Evolutionary conservation across 805 yeast species (phyloP).

Genomic region (Wickerhamomyces strasburgensis): DNA sequence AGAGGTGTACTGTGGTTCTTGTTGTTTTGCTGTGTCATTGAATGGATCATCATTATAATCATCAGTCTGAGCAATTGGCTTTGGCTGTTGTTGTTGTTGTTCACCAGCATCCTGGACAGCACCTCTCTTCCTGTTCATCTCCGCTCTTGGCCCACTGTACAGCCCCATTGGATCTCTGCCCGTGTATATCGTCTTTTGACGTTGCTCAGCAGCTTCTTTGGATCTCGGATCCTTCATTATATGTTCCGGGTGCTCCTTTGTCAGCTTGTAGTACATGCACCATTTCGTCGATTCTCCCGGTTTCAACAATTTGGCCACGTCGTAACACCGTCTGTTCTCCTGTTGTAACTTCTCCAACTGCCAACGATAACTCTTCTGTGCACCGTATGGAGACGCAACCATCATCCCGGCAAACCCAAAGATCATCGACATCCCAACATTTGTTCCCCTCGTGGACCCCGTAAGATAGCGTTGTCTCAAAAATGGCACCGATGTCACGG

Average conservation of each 20-base stretch:
- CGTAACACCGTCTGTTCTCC: constrained; percentile 30
- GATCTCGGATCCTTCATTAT: constrained; percentile 53
- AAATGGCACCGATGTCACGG: constrained; percentile 41
- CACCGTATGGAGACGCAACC: constrained; percentile 28
- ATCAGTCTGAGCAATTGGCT: background rate
- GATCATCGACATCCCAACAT: constrained; percentile 36
- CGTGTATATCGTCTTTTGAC: constrained; percentile 25
- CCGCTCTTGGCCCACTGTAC: constrained; percentile 30
- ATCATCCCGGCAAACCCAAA: constrained; percentile 38
- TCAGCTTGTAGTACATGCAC: constrained; percentile 48
- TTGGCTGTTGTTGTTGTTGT: background rate
- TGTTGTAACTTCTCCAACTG: constrained; percentile 29
- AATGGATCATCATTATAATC: constrained; percentile 23
- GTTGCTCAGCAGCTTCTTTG: constrained; percentile 26
- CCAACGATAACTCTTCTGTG: constrained; percentile 27
- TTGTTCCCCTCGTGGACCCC: constrained; percentile 32
- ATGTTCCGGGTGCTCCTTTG: constrained; percentile 46
- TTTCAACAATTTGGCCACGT: constrained; percentile 25
- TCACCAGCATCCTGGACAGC: constrained; percentile 8
- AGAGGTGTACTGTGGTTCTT: constrained; percentile 15
- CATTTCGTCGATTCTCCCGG: constrained; percentile 35
- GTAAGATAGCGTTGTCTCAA: constrained; percentile 30
- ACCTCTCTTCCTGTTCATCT: constrained; percentile 13
- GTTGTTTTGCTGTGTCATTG: constrained; percentile 6
- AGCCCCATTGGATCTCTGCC: constrained; percentile 36